Conservation (phyloP, 805 yeast species). For the Lachancea meyersii region DNA sequence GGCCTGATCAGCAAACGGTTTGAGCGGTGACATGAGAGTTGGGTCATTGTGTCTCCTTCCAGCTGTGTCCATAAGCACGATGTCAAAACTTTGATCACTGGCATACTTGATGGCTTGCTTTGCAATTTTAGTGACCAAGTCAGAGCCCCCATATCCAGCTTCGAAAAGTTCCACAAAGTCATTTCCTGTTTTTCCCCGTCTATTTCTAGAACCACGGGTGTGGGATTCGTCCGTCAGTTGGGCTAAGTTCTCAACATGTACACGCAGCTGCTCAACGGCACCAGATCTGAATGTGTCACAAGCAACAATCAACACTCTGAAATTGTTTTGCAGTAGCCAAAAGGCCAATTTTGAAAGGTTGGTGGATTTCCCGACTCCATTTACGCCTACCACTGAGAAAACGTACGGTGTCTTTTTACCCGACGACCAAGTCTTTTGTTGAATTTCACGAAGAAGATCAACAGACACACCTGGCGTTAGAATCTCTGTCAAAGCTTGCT, state of each 20-base stretch:
- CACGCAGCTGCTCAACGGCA: slow-evolving; percentile 95
- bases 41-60: slow-evolving; percentile 96
- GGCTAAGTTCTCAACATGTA: slow-evolving; percentile 80
- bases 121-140: slow-evolving; percentile 86
- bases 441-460: slow-evolving; percentile 77
- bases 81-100: slow-evolving; percentile 60
- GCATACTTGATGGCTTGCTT: slow-evolving; percentile 84
- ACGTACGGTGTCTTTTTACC: slow-evolving; percentile 62
- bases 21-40: slow-evolving; percentile 89
- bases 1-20: slow-evolving; percentile 92
- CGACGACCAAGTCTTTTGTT: slow-evolving; percentile 33
- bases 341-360: slow-evolving; percentile 90
- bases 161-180: slow-evolving; percentile 67
- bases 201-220: slow-evolving; percentile 32
- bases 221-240: slow-evolving; percentile 50
- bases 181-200: slow-evolving; percentile 37
- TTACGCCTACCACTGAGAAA: slow-evolving; percentile 95
- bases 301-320: slow-evolving; percentile 84
- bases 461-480: slow-evolving; percentile 89
- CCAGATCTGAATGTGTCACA: slow-evolving; percentile 98
- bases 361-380: slow-evolving; percentile 97
- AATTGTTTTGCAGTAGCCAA: slow-evolving; percentile 88
- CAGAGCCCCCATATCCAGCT: slow-evolving; percentile 97
- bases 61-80: slow-evolving; percentile 92
- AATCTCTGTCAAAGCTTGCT: slow-evolving; percentile 61